phyloP scores from a whole-genome alignment of 345 rosid genomes.

The Lepidium didymum region DNA sequence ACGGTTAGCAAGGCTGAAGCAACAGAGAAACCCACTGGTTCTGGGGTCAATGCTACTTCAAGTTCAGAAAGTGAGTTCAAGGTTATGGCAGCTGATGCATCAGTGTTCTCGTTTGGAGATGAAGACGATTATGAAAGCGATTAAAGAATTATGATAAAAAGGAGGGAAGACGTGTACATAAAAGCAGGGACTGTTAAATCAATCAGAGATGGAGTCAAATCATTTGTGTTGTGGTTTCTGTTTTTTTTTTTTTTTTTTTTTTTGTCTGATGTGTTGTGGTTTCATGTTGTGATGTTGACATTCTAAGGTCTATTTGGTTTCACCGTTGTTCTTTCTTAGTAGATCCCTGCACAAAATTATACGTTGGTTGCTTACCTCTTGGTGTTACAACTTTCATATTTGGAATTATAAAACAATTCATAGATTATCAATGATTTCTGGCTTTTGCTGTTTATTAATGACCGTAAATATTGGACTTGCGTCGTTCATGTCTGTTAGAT shows the following conservation, averaged over 20 bases:
- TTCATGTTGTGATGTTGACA: constrained; percentile 14
- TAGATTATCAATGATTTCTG: background rate
- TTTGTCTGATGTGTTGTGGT: constrained; percentile 23
- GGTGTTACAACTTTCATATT: background rate
- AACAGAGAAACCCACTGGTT: constrained; percentile 20
- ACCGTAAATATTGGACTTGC: background rate
- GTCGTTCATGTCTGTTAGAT: background rate
- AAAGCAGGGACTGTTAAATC: constrained; percentile 6
- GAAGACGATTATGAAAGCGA: constrained; percentile 77
- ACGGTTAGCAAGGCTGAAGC: constrained; percentile 11
- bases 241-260: no score
- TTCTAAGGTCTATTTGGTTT: background rate
- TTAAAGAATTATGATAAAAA: constrained; percentile 19
- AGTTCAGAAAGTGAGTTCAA: constrained; percentile 52
- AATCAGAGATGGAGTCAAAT: constrained; percentile 18
- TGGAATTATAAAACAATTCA: constrained; percentile 3
- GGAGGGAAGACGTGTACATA: constrained; percentile 11
- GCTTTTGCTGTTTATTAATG: background rate
- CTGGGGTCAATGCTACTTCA: constrained; percentile 11
- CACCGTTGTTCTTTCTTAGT: background rate
- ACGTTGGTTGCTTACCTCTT: background rate
- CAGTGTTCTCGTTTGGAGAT: constrained; percentile 73
- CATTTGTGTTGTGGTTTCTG: constrained; percentile 18
- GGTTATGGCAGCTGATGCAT: constrained; percentile 87
- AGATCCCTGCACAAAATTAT: constrained; percentile 9